Evolutionary conservation across 2,329 filamentous ascomycete genomes (phyloP), one percentile per base, ranked within the genome.

Genomic region (Cordyceps fumosorosea): DNA sequence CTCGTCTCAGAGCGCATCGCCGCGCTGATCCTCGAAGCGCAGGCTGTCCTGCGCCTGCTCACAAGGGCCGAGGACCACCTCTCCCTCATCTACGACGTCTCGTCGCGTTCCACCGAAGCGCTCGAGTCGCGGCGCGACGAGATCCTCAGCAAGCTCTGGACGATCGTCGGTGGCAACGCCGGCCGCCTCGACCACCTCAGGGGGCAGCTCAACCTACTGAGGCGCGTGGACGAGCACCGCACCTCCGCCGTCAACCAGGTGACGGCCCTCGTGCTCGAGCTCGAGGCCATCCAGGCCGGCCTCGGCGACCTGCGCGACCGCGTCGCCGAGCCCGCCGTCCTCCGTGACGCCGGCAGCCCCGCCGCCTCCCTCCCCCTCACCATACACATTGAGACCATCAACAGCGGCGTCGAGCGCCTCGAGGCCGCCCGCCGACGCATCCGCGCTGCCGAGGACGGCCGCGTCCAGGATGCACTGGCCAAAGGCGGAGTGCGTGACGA

Each of bases 301-400:
- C 76, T 96, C 14, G 85, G 87, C 66, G 88, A 91, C 68, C 72
- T 96, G 66, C 78, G 89, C 24, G 88, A 91, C 64, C 78, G 87
- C 6, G 88, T 93, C 11, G 85, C 84, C 0, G 81, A 83, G 62
- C 89, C 90, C 0, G 86, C 86, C 65, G 72, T 88, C 11, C 68
- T 86, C 12, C 81, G 80, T 1, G 80, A 78, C 29, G 76, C 76
- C 8, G 68, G 68, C 22, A 72, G 68, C 3, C 63, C 64, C 1
- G 63, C n/a, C 11, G 50, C 58, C 5, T 29, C 64, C 12, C 78
- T 91, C 11, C 89, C 89, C 3, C 76, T 95, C 5, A 81, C 82
- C 56, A 86, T 91, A 48, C 89, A 95, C 70, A 86, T 95, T 47
- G 86, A 91, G 66, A 87, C 85, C 62, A 91, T 95, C 64, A 81